A percentile compares a stretch with the other conserved stretches of the same genome.
These are phyloP conservation scores for Verbascum thapsus DNA, from an alignment of 257 asterid species.

Conservation along the genomic window DNA sequence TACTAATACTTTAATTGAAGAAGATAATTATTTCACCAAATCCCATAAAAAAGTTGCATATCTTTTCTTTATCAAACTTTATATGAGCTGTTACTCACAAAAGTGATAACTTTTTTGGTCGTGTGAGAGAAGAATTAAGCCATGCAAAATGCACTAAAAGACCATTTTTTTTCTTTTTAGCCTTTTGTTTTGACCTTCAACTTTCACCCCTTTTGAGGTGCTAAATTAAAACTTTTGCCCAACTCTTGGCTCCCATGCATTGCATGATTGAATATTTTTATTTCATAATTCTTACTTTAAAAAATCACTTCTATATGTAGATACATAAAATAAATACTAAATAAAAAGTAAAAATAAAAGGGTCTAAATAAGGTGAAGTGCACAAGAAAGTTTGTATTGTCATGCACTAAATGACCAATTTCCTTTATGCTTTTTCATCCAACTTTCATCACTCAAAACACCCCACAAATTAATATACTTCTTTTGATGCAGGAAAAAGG, in stretches of 20 bases:
- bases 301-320: too few relatives aligned
- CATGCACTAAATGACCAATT: slow-evolving; percentile 34
- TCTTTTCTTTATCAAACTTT: slow-evolving; percentile 28
- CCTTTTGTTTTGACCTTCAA: slow-evolving; percentile 59
- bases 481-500: slow-evolving; percentile 65
- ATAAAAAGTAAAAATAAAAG: too few relatives aligned
- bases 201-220: slow-evolving; percentile 89
- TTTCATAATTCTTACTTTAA: too few relatives aligned
- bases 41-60: slow-evolving; percentile 41
- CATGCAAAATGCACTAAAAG: slow-evolving; percentile 50
- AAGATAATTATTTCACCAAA: slow-evolving; percentile 34
- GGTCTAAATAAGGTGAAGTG: slow-evolving; percentile 2
- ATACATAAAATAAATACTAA: too few relatives aligned
- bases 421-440: not conserved
- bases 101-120: slow-evolving; percentile 31
- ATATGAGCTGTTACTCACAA: slow-evolving; percentile 60
- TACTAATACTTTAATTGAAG: slow-evolving; percentile 16
- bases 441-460: slow-evolving; percentile 40
- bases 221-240: slow-evolving; percentile 5
- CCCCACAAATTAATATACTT: slow-evolving; percentile 50
- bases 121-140: slow-evolving; percentile 26
- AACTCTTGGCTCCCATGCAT: slow-evolving; percentile 32
- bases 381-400: slow-evolving; percentile 26
- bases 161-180: slow-evolving; percentile 26
- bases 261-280: not conserved